A percentile compares a stretch with the other conserved stretches of the same genome.
phyloP scores from a whole-genome alignment of 1,139 yeast genomes.

The Debaryomyces psychrophilus region DNA sequence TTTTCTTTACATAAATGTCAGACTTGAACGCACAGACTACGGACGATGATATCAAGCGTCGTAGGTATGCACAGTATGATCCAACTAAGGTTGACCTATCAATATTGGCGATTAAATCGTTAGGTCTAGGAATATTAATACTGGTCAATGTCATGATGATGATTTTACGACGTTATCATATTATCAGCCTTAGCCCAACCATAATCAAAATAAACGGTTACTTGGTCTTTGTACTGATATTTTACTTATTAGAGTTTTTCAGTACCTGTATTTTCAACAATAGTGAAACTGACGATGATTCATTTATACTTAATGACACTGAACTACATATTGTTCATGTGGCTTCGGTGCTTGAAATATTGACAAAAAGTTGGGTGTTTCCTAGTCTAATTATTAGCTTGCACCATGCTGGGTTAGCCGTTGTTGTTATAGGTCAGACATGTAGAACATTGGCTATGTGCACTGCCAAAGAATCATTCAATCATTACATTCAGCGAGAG shows the following conservation, averaged over 20 bases:
- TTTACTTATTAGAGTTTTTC: conserved; percentile 82
- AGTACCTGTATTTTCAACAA: conserved; percentile 77
- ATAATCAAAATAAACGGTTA: conserved; percentile 37
- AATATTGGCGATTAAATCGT: conserved; percentile 38
- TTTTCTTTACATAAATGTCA: not conserved
- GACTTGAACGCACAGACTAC: not conserved
- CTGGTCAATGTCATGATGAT: conserved; percentile 20
- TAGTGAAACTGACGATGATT: conserved; percentile 65
- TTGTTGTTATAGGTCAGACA: conserved; percentile 63
- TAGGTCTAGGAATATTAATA: conserved; percentile 32
- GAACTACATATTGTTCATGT: conserved; percentile 66
- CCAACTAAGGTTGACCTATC: conserved; percentile 34
- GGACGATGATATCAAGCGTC: not conserved
- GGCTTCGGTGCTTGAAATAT: conserved; percentile 30
- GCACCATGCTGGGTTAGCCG: conserved; percentile 43
- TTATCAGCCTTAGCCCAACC: not conserved
- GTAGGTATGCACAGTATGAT: conserved; percentile 23
- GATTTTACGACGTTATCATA: conserved; percentile 9
- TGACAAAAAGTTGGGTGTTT: conserved; percentile 11
- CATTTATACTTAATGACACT: conserved; percentile 78
- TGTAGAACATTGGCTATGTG: conserved; percentile 79
- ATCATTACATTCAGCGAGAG: conserved; percentile 69
- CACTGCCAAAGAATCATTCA: conserved; percentile 86
- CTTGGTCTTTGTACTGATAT: conserved; percentile 54
- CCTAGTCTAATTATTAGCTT: conserved; percentile 3